These are phyloP conservation scores for Scutellaria galericulata DNA, from an alignment of 257 asterid species.

Conservation along the genomic window DNA sequence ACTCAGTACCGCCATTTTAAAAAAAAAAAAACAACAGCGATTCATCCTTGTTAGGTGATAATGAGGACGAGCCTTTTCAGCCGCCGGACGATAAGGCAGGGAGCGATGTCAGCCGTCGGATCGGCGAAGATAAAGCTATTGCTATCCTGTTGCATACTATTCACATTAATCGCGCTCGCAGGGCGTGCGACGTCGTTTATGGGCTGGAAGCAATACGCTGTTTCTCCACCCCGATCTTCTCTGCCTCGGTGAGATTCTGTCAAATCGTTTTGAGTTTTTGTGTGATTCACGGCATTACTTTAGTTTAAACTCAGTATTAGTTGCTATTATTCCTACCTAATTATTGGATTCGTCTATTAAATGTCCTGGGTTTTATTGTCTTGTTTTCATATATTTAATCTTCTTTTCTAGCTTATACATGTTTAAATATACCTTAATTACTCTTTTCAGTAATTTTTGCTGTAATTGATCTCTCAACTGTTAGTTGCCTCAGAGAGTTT, in stretches of 20 bases:
- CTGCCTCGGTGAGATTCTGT: constrained; percentile 46
- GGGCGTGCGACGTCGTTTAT: constrained; percentile 59
- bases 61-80: constrained; percentile 66
- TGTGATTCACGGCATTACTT: constrained; percentile 6
- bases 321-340: constrained; percentile 19
- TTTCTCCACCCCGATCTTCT: constrained; percentile 44
- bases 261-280: constrained; percentile 9
- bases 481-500: too few relatives aligned
- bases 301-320: constrained; percentile 13
- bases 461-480: neutral
- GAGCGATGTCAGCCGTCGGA: constrained; percentile 63
- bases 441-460: constrained; percentile 8
- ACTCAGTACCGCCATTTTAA: constrained; percentile 20
- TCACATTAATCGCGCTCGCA: constrained; percentile 53
- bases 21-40: neutral
- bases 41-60: neutral
- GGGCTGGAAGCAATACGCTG: constrained; percentile 56
- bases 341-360: constrained; percentile 28
- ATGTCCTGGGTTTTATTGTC: constrained; percentile 7
- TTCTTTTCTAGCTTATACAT: constrained; percentile 17
- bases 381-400: constrained; percentile 4
- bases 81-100: constrained; percentile 76
- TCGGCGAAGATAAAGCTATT: constrained; percentile 70
- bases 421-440: constrained; percentile 12
- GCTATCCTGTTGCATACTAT: constrained; percentile 52